phyloP scores from a whole-genome alignment of 1,139 yeast genomes.

The Taphrina communis region DNA sequence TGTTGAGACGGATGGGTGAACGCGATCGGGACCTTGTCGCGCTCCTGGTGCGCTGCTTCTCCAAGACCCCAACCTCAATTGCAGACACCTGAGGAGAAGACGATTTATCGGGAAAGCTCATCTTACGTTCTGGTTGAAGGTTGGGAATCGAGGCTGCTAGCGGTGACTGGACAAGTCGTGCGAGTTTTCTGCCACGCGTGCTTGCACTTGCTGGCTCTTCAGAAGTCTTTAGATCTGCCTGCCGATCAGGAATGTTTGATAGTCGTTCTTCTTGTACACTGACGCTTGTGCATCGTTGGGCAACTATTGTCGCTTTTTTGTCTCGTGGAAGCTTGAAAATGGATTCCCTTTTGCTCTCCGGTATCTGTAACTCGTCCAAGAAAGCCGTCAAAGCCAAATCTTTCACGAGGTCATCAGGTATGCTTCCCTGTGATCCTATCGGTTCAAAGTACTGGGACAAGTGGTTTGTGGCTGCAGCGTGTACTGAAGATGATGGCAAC shows the following conservation, averaged over 20 bases:
- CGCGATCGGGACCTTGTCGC: conserved; percentile 9
- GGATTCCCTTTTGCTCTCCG: not conserved
- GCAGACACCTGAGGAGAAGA: not conserved
- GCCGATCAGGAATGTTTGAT: not conserved
- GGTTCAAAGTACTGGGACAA: not conserved
- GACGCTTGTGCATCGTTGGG: not conserved
- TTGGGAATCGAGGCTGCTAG: not conserved
- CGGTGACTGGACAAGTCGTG: not conserved
- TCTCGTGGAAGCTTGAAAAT: not conserved
- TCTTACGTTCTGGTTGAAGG: not conserved
- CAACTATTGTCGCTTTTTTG: not conserved
- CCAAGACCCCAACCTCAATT: not conserved
- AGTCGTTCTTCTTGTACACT: not conserved
- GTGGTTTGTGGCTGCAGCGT: not conserved
- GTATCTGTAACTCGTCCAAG: conserved; percentile 13
- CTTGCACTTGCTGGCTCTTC: not conserved
- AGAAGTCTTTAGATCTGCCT: not conserved
- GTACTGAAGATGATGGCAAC: not conserved
- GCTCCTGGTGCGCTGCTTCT: not conserved
- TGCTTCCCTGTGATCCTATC: not conserved
- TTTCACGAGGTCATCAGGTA: not conserved
- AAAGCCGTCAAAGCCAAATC: not conserved
- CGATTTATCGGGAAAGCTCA: not conserved
- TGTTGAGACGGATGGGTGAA: conserved; percentile 30
- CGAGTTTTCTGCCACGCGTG: not conserved